phyloP scores from a whole-genome alignment of 345 rosid genomes.

The Arabidopsis suecica region DNA sequence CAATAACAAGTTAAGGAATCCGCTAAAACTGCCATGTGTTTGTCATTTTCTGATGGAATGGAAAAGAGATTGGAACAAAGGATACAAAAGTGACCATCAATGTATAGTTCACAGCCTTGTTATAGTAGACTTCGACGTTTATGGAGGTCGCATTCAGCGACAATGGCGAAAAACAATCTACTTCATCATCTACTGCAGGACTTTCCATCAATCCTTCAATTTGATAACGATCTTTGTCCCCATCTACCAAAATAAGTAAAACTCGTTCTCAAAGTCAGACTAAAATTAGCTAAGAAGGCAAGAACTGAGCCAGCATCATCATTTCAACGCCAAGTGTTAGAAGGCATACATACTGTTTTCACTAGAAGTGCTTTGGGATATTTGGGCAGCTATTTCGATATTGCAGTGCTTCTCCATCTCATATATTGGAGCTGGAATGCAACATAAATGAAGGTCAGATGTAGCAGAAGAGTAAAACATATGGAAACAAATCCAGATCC shows the following conservation, averaged over 20 bases:
- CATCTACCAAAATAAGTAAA: conserved; percentile 58
- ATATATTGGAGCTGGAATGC: conserved; percentile 77
- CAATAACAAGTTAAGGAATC: conserved; percentile 62
- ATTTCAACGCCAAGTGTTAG: neutral
- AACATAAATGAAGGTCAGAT: conserved; percentile 35
- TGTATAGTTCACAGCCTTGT: conserved; percentile 98
- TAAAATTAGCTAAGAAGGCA: conserved; percentile 14
- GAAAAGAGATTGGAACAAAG: conserved; percentile 48
- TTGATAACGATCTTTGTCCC: conserved; percentile 71
- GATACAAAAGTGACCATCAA: conserved; percentile 99
- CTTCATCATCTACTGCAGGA: conserved; percentile 90
- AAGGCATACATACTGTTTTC: conserved; percentile 43
- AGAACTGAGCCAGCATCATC: conserved; percentile 18
- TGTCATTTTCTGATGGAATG: neutral
- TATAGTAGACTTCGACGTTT: conserved; percentile 92
- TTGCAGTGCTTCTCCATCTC: conserved; percentile 98
- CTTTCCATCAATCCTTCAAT: conserved; percentile 95
- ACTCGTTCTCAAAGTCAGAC: conserved; percentile 3
- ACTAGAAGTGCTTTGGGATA: conserved; percentile 59
- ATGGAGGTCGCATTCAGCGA: conserved; percentile 88
- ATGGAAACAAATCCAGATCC: conserved; percentile 6
- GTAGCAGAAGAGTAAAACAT: conserved; percentile 10
- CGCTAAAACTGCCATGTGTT: conserved; percentile 26
- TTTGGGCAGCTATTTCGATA: conserved; percentile 91
- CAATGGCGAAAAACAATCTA: conserved; percentile 88